Percentiles rank a stretch among this genome's conserved stretches.
phyloP scores from a whole-genome alignment of 164 flowering plant species.

The Chimonanthus salicifolius region DNA sequence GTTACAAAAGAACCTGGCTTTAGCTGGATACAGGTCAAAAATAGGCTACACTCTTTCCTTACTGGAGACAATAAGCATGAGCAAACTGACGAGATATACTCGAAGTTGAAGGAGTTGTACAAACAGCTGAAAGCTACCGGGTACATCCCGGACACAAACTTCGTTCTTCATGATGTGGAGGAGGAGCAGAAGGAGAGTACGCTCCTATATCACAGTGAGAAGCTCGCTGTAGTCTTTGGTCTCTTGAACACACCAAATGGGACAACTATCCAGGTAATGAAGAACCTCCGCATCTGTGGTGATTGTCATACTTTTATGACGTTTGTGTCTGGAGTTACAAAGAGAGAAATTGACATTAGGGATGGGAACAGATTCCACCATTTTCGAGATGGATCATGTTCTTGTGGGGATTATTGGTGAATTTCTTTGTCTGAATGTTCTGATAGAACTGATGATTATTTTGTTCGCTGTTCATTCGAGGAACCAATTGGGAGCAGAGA shows the following conservation, averaged over 20 bases:
- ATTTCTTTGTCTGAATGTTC: neutral
- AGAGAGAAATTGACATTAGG: slow-evolving; percentile 26
- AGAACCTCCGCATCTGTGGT: slow-evolving; percentile 40
- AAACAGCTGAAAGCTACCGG: slow-evolving; percentile 20
- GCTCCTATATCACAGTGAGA: slow-evolving; percentile 45
- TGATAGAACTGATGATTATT: no score
- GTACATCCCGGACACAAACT: slow-evolving; percentile 31
- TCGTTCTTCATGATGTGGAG: slow-evolving; percentile 39
- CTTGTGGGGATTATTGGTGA: slow-evolving; percentile 42
- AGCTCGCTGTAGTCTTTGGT: slow-evolving; percentile 39
- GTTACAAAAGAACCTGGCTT: slow-evolving; percentile 36
- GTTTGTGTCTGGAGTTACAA: slow-evolving; percentile 23
- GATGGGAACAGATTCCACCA: slow-evolving; percentile 39
- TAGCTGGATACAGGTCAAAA: slow-evolving; percentile 35
- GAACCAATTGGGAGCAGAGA: no score
- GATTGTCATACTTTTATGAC: slow-evolving; percentile 38
- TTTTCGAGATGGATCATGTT: slow-evolving; percentile 30
- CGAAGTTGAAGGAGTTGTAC: slow-evolving; percentile 20
- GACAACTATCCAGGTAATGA: slow-evolving; percentile 31
- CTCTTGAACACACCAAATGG: slow-evolving; percentile 27
- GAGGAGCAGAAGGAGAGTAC: slow-evolving; percentile 34
- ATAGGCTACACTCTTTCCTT: slow-evolving; percentile 26
- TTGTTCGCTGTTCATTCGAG: no score
- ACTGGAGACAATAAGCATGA: slow-evolving; percentile 29
- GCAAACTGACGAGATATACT: slow-evolving; percentile 25